phyloP scores from a whole-genome alignment of 2,329 filamentous ascomycete genomes.

The Colletotrichum agaves region DNA sequence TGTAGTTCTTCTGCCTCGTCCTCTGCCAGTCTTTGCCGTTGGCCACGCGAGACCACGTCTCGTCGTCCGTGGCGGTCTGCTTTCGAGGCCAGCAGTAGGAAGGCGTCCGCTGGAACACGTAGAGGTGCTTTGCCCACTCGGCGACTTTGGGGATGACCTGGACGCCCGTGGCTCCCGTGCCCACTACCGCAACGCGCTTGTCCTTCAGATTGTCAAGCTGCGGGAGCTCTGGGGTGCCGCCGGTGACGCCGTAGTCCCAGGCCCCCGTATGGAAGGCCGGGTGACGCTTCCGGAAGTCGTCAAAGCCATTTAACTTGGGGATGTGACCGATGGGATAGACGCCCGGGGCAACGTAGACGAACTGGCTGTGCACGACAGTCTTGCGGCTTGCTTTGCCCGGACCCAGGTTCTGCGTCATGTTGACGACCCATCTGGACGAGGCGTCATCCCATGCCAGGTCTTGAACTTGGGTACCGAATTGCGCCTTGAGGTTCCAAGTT shows the following conservation, averaged over 20 bases:
- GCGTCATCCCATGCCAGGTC: constrained; percentile 58
- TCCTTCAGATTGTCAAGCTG: constrained; percentile 56
- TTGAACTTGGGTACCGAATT: constrained; percentile 57
- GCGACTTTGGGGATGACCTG: constrained; percentile 58
- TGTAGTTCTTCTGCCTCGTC: constrained; percentile 57
- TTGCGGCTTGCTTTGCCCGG: too few species aligned
- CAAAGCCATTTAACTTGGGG: constrained; percentile 54
- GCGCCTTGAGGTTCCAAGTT: constrained; percentile 50
- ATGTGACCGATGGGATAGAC: too few species aligned
- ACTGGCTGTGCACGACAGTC: too few species aligned
- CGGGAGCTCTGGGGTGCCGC: constrained; percentile 52
- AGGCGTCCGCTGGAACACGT: constrained; percentile 67
- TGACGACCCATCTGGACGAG: constrained; percentile 41
- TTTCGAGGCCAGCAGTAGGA: constrained; percentile 51
- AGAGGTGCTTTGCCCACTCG: constrained; percentile 59
- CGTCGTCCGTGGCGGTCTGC: constrained; percentile 54
- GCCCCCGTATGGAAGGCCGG: constrained; percentile 59
- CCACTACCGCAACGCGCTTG: constrained; percentile 60
- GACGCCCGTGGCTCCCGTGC: constrained; percentile 61
- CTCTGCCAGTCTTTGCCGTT: constrained; percentile 60
- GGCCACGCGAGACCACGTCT: constrained; percentile 46
- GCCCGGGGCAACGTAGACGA: too few species aligned
- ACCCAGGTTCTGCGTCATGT: too few species aligned
- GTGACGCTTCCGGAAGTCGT: constrained; percentile 53
- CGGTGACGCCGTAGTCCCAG: constrained; percentile 57